Percentiles rank a stretch among this genome's conserved stretches.
phyloP scores from a whole-genome alignment of 441 rosid genomes.

The Flueggea neowawraea region DNA sequence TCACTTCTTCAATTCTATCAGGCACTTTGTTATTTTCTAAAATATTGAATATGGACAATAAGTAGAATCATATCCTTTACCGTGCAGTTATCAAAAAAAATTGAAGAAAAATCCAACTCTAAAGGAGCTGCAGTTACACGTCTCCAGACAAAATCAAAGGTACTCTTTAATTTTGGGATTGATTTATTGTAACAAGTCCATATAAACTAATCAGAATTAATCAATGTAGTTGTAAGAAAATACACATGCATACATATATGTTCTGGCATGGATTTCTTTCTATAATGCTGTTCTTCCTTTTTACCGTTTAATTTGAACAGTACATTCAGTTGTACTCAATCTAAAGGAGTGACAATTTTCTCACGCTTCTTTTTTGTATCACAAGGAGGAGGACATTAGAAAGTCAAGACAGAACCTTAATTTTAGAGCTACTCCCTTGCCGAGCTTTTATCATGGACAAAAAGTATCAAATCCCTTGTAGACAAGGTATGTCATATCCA shows the following conservation, averaged over 20 bases:
- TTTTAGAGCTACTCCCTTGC: conserved; percentile 49
- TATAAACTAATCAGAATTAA: not conserved
- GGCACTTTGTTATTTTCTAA: not conserved
- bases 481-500: conserved; percentile 36
- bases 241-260: not conserved
- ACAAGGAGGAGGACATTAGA: conserved; percentile 45
- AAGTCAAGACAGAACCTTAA: conserved; percentile 35
- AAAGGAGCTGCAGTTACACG: conserved; percentile 36
- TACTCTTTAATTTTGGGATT: conserved; percentile 7
- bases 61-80: conserved; percentile 6
- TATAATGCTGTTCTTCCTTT: too few species aligned
- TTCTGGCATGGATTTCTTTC: too few species aligned
- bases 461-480: conserved; percentile 31
- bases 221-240: too few species aligned
- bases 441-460: conserved; percentile 40
- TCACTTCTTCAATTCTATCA: conserved; percentile 4
- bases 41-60: not conserved
- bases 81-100: conserved; percentile 47
- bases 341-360: conserved; percentile 3
- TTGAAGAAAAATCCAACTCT: conserved; percentile 40
- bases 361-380: not conserved
- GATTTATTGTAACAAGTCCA: not conserved
- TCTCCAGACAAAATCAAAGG: conserved; percentile 59
- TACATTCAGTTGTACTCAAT: not conserved
- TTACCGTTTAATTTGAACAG: not conserved